These are phyloP conservation scores for Canna indica DNA, from an alignment of 176 grass and related monocot species.

Conservation along the genomic window DNA sequence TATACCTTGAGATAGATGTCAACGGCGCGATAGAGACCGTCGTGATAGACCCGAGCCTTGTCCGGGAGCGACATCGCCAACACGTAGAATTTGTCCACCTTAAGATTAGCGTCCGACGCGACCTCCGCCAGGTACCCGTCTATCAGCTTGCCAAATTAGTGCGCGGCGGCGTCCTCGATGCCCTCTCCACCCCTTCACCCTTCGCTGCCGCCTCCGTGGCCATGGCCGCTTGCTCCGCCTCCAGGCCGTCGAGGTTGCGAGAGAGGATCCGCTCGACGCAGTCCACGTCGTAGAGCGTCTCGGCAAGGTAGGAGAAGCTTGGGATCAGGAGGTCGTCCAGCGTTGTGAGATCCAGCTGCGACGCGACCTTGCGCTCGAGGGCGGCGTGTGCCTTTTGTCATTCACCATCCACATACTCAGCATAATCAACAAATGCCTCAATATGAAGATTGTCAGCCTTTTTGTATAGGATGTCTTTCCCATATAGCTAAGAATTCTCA, in stretches of 20 bases:
- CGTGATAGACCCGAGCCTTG: conserved; percentile 62
- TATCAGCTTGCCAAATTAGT: conserved; percentile 56
- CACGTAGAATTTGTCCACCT: conserved; percentile 57
- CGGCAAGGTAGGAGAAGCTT: conserved; percentile 53
- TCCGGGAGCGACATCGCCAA: conserved; percentile 64
- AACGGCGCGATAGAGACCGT: conserved; percentile 75
- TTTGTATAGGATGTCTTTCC: too few species aligned
- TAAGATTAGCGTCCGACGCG: conserved; percentile 68
- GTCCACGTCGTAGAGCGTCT: conserved; percentile 87
- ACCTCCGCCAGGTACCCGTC: conserved; percentile 87
- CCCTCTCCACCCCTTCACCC: conserved; percentile 21
- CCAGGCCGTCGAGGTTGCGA: conserved; percentile 39
- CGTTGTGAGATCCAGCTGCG: conserved; percentile 54
- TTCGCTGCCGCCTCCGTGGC: neutral
- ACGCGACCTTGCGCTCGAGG: conserved; percentile 63
- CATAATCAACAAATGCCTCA: too few species aligned
- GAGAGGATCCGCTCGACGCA: conserved; percentile 70
- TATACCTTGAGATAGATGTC: conserved; percentile 88
- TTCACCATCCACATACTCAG: too few species aligned
- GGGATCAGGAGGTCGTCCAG: conserved; percentile 81
- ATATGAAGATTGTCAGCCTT: too few species aligned
- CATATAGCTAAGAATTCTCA: too few species aligned
- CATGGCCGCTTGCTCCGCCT: conserved; percentile 1
- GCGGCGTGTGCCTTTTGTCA: conserved; percentile 20
- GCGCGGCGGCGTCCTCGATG: conserved; percentile 12